A percentile compares a stretch with the other conserved stretches of the same genome.
Evolutionary conservation across 495 filamentous ascomycete species (phyloP).

Genomic region (Penicillium coprophilum): DNA sequence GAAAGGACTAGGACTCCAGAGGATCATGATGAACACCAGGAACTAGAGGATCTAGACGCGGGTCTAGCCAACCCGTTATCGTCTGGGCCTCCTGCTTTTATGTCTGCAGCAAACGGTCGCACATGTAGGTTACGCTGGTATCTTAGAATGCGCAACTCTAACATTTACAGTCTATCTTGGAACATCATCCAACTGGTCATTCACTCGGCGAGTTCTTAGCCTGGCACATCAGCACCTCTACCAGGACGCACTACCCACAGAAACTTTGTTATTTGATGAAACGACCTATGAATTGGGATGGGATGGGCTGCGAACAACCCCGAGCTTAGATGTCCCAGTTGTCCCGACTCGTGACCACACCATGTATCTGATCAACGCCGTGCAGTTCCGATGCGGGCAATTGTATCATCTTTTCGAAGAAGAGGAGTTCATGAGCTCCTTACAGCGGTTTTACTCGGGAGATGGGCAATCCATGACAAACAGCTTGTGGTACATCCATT

Average conservation of each 20-base stretch:
- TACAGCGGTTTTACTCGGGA: constrained; percentile 38
- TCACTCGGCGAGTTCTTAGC: constrained; percentile 41
- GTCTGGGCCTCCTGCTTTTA: constrained; percentile 37
- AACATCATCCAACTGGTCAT: constrained; percentile 50
- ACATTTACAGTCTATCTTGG: constrained; percentile 39
- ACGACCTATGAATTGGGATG: constrained; percentile 43
- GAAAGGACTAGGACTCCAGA: constrained; percentile 11
- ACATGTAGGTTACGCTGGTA: constrained; percentile 25
- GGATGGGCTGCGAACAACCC: constrained; percentile 35
- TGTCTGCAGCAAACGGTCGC: constrained; percentile 32
- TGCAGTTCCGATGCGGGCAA: constrained; percentile 46
- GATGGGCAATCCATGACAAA: constrained; percentile 23
- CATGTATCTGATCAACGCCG: constrained; percentile 44
- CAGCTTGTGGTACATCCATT: constrained; percentile 46
- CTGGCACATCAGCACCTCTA: constrained; percentile 41
- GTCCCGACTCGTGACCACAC: constrained; percentile 43
- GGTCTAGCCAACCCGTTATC: constrained; percentile 41
- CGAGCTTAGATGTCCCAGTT: constrained; percentile 26
- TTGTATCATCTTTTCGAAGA: constrained; percentile 50
- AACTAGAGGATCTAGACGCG: constrained; percentile 26
- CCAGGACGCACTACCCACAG: constrained; percentile 34
- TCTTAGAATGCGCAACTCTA: neutral
- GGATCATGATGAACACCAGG: constrained; percentile 14
- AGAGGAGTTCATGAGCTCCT: constrained; percentile 36
- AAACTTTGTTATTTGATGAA: constrained; percentile 39